Base-by-base conservation (phyloP, 2,329 filamentous ascomycete genomes). In the Colletotrichum musicola region DNA sequence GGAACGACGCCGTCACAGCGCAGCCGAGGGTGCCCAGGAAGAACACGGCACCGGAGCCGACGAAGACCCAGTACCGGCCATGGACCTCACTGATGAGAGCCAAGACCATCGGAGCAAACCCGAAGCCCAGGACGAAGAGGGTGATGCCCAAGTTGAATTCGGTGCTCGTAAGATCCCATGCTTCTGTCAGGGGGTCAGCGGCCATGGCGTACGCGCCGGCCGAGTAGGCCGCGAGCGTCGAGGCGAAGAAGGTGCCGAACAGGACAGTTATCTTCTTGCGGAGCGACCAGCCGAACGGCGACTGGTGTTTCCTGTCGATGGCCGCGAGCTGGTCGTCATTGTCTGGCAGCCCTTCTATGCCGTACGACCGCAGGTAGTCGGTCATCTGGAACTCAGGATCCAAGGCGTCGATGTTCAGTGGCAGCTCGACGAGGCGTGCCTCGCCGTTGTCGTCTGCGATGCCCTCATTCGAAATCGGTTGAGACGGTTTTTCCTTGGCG, bases 71-170 rank as follows among this genome's bases (percentile, higher is more conserved):
- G 61, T 93, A 89, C 1, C 95, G 89, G 3, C 95, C 95, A 78
- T 95, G 93, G 76, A 97, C 91, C 80, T 97, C 95, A 1, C 91
- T 94, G 72, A 97, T 91, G 0, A 95, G 95, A 0, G 94, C 94
- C 0, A 97, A 86, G 0, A 93, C 84, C 94, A 98, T 97, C 0
- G 95, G 95, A 0, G 93, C 92, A 20, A 94, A 78, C 0, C 87
- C 93, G 72, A 97, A 97, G 4, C 95, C 94, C 40, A 86, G 75
- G 44, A 93, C 95, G 78, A 96, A 98, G 0, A 89, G 88, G 0
- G 94, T 97, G 69, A 97, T 92, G 35, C 93, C 93, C 3, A 88
- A 79, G 16, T 88, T 84, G 56, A 86, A 86, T 2, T 87, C 87
- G 6, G 88, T 84, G 20, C 79, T 75, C 38, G 85, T 86, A 7